Conservation (phyloP, 2,329 filamentous ascomycete genomes). For the Trichoderma guizhouense region DNA sequence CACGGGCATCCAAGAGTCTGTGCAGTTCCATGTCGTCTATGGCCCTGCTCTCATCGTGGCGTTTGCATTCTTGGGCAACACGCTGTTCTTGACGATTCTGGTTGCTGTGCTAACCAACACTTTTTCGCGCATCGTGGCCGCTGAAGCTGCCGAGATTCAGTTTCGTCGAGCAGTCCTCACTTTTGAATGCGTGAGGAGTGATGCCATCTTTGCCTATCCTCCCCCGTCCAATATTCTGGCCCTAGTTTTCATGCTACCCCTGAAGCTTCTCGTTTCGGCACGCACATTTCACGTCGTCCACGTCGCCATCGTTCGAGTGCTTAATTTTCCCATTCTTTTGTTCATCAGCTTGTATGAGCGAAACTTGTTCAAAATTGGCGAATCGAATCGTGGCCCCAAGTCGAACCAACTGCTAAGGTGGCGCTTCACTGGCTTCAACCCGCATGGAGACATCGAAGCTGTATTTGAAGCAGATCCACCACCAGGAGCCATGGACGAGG, state of each 20-base stretch:
- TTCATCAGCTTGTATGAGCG: slow-evolving; percentile 61
- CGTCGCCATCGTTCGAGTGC: slow-evolving; percentile 58
- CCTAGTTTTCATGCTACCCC: slow-evolving; percentile 58
- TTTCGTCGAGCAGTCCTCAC: slow-evolving; percentile 70
- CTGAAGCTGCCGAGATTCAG: slow-evolving; percentile 67
- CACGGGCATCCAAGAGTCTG: slow-evolving; percentile 48
- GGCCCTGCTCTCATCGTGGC: slow-evolving; percentile 67
- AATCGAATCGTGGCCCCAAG: slow-evolving; percentile 40
- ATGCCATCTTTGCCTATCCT: slow-evolving; percentile 66
- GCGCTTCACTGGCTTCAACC: slow-evolving; percentile 49
- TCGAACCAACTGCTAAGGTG: slow-evolving; percentile 30
- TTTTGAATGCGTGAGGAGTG: slow-evolving; percentile 70
- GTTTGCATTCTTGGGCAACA: slow-evolving; percentile 73
- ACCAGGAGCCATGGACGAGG: slow-evolving; percentile 40
- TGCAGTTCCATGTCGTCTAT: slow-evolving; percentile 62
- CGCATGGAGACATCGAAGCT: slow-evolving; percentile 58
- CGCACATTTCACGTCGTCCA: slow-evolving; percentile 70
- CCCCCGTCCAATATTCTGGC: slow-evolving; percentile 70
- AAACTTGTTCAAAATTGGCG: background rate
- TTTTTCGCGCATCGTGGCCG: slow-evolving; percentile 66
- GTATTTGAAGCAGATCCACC: slow-evolving; percentile 56
- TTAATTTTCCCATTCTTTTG: slow-evolving; percentile 63
- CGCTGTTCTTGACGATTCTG: slow-evolving; percentile 69
- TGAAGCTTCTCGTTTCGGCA: slow-evolving; percentile 60
- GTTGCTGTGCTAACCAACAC: slow-evolving; percentile 72